Conservation (phyloP, 1,284 basidiomycete genomes). For the Sporisorium iseilematis-ciliati region DNA sequence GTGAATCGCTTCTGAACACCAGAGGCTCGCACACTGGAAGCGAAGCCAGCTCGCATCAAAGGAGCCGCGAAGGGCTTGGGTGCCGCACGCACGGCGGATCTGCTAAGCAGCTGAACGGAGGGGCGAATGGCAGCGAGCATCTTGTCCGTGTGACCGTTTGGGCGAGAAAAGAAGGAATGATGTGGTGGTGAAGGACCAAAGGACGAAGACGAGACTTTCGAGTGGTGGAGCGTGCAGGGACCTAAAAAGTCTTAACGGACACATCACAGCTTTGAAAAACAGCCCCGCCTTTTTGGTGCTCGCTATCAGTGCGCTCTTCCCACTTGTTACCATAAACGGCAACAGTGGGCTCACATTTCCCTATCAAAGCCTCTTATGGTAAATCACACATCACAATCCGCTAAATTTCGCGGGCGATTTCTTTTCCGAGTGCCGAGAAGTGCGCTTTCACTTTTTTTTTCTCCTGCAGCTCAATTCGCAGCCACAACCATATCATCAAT, state of each 20-base stretch:
- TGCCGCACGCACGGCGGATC: constrained; percentile 34
- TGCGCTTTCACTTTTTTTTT: constrained; percentile 10
- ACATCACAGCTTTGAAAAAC: neutral
- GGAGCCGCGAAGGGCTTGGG: constrained; percentile 37
- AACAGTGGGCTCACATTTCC: neutral
- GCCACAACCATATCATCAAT: neutral
- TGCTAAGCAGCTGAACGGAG: constrained; percentile 25
- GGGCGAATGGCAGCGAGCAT: constrained; percentile 45
- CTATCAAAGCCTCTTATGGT: neutral
- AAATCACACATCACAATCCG: neutral
- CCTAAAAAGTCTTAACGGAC: neutral
- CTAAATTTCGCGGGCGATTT: neutral
- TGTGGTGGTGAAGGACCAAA: constrained; percentile 9
- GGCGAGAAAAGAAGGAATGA: neutral
- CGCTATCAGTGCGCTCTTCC: neutral
- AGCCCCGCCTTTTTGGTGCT: neutral
- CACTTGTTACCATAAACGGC: constrained; percentile 7
- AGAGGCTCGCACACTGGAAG: constrained; percentile 31
- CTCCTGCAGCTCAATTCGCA: constrained; percentile 1
- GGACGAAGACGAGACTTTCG: neutral
- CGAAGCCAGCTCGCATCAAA: constrained; percentile 36
- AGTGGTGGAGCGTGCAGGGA: constrained; percentile 15
- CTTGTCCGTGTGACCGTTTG: constrained; percentile 10
- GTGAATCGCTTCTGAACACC: constrained; percentile 72
- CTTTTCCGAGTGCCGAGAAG: constrained; percentile 28